These are phyloP conservation scores for Kodamaea neixiangensis DNA, from an alignment of 805 yeast genomes.

Conservation along the genomic window DNA sequence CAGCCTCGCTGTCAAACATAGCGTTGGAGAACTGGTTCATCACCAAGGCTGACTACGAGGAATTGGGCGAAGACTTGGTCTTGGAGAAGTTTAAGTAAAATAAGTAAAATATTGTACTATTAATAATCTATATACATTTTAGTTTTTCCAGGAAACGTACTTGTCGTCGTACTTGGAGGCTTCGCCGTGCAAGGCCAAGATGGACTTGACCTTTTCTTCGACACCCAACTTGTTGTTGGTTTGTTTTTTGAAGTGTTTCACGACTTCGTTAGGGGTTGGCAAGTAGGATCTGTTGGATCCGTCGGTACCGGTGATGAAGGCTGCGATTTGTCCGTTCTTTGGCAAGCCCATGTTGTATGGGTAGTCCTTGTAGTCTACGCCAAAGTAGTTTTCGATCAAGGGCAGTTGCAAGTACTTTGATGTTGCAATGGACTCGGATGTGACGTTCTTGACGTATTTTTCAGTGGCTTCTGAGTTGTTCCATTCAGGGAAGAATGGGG, in stretches of 20 bases:
- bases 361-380: constrained; percentile 43
- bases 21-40: constrained; percentile 55
- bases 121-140: constrained; percentile 18
- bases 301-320: constrained; percentile 69
- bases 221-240: constrained; percentile 62
- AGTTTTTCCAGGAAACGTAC: constrained; percentile 43
- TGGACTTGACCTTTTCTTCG: constrained; percentile 55
- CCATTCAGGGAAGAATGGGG: constrained; percentile 52
- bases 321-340: constrained; percentile 60
- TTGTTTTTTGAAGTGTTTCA: constrained; percentile 57
- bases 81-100: constrained; percentile 36
- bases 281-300: constrained; percentile 64
- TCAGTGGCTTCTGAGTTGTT: constrained; percentile 24
- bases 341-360: constrained; percentile 83
- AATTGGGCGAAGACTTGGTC: constrained; percentile 52
- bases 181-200: constrained; percentile 60
- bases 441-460: constrained; percentile 21
- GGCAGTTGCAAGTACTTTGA: constrained; percentile 32
- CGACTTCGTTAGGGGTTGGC: constrained; percentile 67
- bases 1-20: constrained; percentile 29
- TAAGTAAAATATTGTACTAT: constrained; percentile 6
- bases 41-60: constrained; percentile 64
- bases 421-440: constrained; percentile 22
- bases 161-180: constrained; percentile 40
- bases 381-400: constrained; percentile 40